Base-by-base conservation (phyloP, 2,329 filamentous ascomycete species). In the Monilinia laxa region DNA sequence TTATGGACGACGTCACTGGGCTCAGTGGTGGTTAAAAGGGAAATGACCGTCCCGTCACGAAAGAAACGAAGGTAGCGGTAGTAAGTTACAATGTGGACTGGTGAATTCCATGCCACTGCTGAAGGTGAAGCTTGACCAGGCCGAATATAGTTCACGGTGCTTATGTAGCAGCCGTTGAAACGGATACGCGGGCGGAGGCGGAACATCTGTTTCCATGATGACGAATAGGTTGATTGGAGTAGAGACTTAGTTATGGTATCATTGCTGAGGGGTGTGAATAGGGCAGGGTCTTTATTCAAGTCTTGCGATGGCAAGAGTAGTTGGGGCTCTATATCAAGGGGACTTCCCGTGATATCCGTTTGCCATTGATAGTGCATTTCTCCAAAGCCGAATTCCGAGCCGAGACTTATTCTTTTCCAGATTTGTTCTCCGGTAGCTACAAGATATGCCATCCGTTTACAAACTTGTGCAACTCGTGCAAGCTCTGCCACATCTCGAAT, bases 61-160 rank as follows among this genome's bases (percentile, higher is more conserved):
- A 95, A 95, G 81, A 99, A 95, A 64, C 95, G 91, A 4, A 99
- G 85, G 79, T 98, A 99, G 67, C 95, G 92, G 80, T 96, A 99
- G 80, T 98, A 99, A 0, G 95, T 99, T 59, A 99, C 93, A 67
- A 98, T 96, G 76, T 96, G 93, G 47, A 98, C 90, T 11, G 93
- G 93, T 31, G 85, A 89, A 56, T 82, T 81, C 92, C 93, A 97
- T 1, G 90, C 89, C 23, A 90, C 80, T 65, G 87, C 88, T 70
- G 88, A 89, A 25, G 85, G 84, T 3, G 87, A 88, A 14, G 88
- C 84, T 68, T 90, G 90, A 42, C 95, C 95, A 0, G 92, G 82
- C 31, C 95, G 90, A 60, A 92, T 87, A 79, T 99, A 99, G 80
- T 98, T 98, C 68, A 97, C 93, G 0, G 94, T 98, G 77, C 88